Conservation (phyloP, 495 filamentous ascomycete genomes). For the Opeltia flavorubescens region DNA sequence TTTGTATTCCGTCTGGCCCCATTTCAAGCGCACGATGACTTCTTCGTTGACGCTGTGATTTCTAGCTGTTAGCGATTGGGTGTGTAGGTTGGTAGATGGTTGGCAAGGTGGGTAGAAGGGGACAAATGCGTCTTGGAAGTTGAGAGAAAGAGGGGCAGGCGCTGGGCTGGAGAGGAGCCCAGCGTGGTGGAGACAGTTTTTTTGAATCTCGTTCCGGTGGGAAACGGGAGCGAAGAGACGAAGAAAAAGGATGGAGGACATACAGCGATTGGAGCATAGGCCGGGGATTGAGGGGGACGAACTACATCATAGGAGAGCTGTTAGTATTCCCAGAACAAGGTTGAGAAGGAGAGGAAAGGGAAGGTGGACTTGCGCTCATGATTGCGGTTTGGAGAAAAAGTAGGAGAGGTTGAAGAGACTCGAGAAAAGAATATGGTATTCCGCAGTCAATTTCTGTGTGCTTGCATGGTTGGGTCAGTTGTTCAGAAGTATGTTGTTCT, state of each 20-base stretch:
- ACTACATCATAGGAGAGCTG: conserved; percentile 31
- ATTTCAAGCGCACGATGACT: conserved; percentile 86
- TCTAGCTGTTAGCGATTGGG: conserved; percentile 2
- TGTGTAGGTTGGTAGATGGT: conserved; percentile 1
- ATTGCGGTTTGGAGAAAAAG: neutral
- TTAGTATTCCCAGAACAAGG: neutral
- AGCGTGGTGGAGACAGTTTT: neutral
- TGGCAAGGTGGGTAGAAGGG: neutral
- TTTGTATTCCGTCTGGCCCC: conserved; percentile 94
- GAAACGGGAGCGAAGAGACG: neutral
- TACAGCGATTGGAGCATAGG: conserved; percentile 81
- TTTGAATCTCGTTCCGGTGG: neutral
- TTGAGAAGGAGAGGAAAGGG: neutral
- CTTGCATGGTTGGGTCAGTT: too few species aligned
- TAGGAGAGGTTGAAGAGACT: too few species aligned
- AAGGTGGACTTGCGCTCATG: conserved; percentile 1
- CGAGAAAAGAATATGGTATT: too few species aligned
- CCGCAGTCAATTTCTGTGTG: too few species aligned
- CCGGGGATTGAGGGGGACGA: conserved; percentile 80
- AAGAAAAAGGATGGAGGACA: conserved; percentile 18
- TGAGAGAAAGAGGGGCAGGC: neutral
- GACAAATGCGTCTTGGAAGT: neutral
- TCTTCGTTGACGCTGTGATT: conserved; percentile 67
- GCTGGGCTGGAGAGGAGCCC: too few species aligned
- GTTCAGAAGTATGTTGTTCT: too few species aligned